Evolutionary conservation across 2,329 filamentous ascomycete species (phyloP), one percentile per base, ranked within the genome.

Genomic region (Stagonosporopsis rhizophila): DNA sequence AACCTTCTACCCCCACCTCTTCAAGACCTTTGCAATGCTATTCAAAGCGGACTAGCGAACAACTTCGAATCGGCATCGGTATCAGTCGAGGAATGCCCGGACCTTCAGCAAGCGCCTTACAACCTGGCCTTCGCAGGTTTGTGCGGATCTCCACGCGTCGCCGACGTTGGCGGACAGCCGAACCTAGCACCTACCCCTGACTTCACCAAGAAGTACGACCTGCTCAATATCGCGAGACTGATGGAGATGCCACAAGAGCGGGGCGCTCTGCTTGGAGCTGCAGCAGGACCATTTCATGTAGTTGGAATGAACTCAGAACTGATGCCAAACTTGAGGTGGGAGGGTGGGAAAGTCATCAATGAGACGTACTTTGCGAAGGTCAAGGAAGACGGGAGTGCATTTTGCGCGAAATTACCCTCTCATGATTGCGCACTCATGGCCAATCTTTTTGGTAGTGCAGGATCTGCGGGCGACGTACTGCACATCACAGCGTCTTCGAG

Each of bases 131-230:
- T 72, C 4, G 49, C 70, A 2, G 80, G 80, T 0, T 69, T 82
- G 8, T 74, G 66, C 5, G 79, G 80, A 0, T 69, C 71, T 3
- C 67, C 74, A 28, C 70, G 70, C 34, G 70, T 81, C 5, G 78
- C 76, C 15, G 80, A 82, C 44, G 66, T 82, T 19, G 80, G 80
- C 4, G 80, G 79, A 0, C 77, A 77, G 22, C 64, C 72, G 1
- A 78, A 64, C 25, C 48, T 64, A 12, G 60, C 61, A 25, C 61
- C 61, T 5, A 37, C 41, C 6, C 61, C 61, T 17, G 47, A 56
- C 28, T 56, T 56, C 12, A 25, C 47, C 20, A 56, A 56, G 44
- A 56, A 47, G n/a, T 56, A 56, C 38, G 32, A 56, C 11, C 48
- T 64, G 15, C 37, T 52, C 25, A 39, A 45, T 7, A 58, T 56